Evolutionary conservation across 441 rosid species (phyloP).

Genomic region (Bocquillonia castaneifolia): DNA sequence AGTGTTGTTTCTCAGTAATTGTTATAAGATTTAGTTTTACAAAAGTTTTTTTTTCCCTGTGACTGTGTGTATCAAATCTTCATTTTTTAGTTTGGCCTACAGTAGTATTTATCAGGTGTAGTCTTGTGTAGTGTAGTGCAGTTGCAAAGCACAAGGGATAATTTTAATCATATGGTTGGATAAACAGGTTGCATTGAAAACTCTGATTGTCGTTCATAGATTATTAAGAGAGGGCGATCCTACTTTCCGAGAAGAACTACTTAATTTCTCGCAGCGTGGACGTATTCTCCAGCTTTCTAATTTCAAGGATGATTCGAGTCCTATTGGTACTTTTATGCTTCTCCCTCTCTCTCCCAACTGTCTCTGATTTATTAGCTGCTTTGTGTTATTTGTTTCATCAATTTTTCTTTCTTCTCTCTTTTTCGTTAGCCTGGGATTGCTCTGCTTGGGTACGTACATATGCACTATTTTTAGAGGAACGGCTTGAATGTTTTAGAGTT

Average conservation of each 20-base stretch:
- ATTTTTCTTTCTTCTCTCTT: neutral
- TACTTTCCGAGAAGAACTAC: constrained; percentile 76
- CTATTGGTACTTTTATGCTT: constrained; percentile 51
- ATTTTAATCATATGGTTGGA: neutral
- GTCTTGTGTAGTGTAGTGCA: too few relatives aligned
- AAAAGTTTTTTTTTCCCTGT: too few relatives aligned
- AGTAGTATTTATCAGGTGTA: neutral
- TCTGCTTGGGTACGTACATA: constrained; percentile 99
- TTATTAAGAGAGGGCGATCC: constrained; percentile 89
- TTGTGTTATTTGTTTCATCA: neutral
- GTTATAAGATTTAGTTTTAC: too few relatives aligned
- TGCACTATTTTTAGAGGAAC: constrained; percentile 89
- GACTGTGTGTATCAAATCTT: too few relatives aligned
- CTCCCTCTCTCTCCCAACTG: neutral
- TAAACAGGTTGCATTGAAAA: constrained; percentile 86
- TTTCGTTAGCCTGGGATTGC: constrained; percentile 86
- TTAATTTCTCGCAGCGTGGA: constrained; percentile 74
- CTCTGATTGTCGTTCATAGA: constrained; percentile 85
- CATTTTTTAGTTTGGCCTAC: neutral
- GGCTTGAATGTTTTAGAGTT: constrained; percentile 89
- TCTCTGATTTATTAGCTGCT: neutral
- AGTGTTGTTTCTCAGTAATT: too few relatives aligned
- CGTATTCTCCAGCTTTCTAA: constrained; percentile 82
- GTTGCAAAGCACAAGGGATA: neutral
- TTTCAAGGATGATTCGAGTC: constrained; percentile 98